These are phyloP conservation scores for Skeletonema marinoi DNA, from an alignment of 108 stramenopile genomes.

Conservation along the genomic window DNA sequence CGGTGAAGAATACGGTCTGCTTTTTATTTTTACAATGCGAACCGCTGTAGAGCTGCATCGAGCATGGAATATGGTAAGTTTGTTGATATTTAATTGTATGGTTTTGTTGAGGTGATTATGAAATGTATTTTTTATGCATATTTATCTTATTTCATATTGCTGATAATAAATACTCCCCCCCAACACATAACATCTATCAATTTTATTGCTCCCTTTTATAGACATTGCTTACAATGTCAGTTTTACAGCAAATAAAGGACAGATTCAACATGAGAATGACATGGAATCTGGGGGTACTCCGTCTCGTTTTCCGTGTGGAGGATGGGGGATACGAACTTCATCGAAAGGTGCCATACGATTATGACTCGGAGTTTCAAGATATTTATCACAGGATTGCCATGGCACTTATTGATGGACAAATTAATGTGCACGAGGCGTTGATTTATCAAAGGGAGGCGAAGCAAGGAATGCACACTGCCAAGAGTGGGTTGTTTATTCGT, in stretches of 20 bases:
- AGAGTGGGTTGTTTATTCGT: slow-evolving; percentile 45
- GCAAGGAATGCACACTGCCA: slow-evolving; percentile 43
- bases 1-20: slow-evolving; percentile 52
- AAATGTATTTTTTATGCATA: too few species aligned
- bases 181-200: slow-evolving; percentile 14
- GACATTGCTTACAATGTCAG: neutral
- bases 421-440: slow-evolving; percentile 51
- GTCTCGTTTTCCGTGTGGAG: slow-evolving; percentile 49
- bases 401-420: slow-evolving; percentile 46
- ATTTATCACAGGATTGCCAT: slow-evolving; percentile 48
- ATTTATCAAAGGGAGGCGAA: slow-evolving; percentile 47
- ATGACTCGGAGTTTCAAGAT: slow-evolving; percentile 58
- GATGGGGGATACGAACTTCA: slow-evolving; percentile 56
- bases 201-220: slow-evolving; percentile 17
- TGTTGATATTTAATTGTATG: neutral
- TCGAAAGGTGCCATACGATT: slow-evolving; percentile 57
- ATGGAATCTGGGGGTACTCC: slow-evolving; percentile 54
- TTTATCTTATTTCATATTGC: too few species aligned
- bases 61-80: slow-evolving; percentile 56
- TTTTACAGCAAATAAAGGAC: slow-evolving; percentile 4
- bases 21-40: slow-evolving; percentile 43
- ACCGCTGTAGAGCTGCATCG: slow-evolving; percentile 57
- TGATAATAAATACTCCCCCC: too few species aligned
- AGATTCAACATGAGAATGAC: slow-evolving; percentile 46
- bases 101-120: neutral